phyloP scores from a whole-genome alignment of 225 moss, liverwort and hornwort species.

The Pleurozium schreberi region DNA sequence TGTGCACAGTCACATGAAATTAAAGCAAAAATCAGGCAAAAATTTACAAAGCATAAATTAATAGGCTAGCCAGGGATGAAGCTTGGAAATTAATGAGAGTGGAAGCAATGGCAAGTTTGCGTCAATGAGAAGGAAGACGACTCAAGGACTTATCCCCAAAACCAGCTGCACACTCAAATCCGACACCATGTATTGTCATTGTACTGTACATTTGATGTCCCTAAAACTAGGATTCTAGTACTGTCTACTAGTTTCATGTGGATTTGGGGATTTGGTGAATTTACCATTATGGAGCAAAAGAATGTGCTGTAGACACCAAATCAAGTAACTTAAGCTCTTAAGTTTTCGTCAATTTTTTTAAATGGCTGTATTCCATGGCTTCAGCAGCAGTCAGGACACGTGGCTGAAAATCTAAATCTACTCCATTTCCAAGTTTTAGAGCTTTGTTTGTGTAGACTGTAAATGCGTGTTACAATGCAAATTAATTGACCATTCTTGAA shows the following conservation, averaged over 20 bases:
- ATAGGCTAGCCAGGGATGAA: neutral
- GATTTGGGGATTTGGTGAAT: neutral
- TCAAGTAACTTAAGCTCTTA: neutral
- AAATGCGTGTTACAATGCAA: neutral
- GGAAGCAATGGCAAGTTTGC: neutral
- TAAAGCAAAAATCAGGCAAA: neutral
- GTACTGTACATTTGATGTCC: neutral
- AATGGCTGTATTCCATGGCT: neutral
- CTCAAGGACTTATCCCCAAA: neutral
- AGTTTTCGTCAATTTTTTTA: neutral
- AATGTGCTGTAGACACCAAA: too few species aligned
- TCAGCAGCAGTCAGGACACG: neutral
- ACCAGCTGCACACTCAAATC: neutral
- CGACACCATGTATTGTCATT: neutral
- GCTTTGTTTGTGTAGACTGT: neutral
- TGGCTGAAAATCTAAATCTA: neutral
- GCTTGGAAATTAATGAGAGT: neutral
- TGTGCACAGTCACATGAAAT: too few species aligned
- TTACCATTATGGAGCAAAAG: neutral
- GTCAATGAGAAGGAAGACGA: neutral
- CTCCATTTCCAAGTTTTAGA: neutral
- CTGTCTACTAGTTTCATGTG: too few species aligned
- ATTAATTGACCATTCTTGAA: neutral
- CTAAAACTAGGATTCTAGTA: neutral
- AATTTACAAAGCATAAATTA: neutral